A percentile compares a stretch with the other conserved stretches of the same genome.
phyloP scores from a whole-genome alignment of 768 basidiomycete species.

The Phaeotremella fagi region DNA sequence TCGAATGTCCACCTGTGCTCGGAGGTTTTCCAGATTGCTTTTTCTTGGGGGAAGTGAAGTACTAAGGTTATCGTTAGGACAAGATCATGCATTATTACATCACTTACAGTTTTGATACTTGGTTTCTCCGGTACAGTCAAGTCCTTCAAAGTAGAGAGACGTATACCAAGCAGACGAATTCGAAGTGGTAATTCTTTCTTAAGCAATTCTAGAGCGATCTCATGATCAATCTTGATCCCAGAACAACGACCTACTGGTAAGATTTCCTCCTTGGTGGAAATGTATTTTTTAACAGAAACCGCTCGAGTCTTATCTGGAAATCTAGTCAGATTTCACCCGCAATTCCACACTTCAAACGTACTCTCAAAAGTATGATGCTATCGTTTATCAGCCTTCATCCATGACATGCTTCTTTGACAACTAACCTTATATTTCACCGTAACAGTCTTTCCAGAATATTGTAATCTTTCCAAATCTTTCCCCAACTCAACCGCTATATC shows the following conservation, averaged over 20 bases:
- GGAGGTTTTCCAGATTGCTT: conserved; percentile 37
- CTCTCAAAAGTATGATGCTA: conserved; percentile 78
- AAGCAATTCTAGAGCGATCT: conserved; percentile 78
- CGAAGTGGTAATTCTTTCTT: conserved; percentile 72
- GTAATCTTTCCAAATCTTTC: conserved; percentile 67
- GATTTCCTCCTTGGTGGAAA: conserved; percentile 72
- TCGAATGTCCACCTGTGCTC: conserved; percentile 48
- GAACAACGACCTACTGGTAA: conserved; percentile 56
- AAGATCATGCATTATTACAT: not conserved
- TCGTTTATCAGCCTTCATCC: conserved; percentile 1
- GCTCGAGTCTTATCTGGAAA: conserved; percentile 66
- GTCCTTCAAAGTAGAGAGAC: conserved; percentile 85
- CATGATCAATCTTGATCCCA: conserved; percentile 12
- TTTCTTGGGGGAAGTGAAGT: conserved; percentile 33
- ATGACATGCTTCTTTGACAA: not conserved
- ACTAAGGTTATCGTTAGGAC: conserved; percentile 57
- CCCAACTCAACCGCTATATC: conserved; percentile 77
- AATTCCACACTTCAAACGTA: too few species aligned
- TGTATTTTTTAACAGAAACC: conserved; percentile 69
- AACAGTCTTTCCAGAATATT: conserved; percentile 82
- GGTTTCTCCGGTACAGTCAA: conserved; percentile 53
- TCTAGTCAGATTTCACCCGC: conserved; percentile 47
- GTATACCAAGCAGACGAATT: conserved; percentile 78
- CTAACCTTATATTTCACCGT: conserved; percentile 79
- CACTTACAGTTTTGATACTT: conserved; percentile 68